Conservation (phyloP, 2,329 filamentous ascomycete genomes). For the Verticillium isaacii region DNA sequence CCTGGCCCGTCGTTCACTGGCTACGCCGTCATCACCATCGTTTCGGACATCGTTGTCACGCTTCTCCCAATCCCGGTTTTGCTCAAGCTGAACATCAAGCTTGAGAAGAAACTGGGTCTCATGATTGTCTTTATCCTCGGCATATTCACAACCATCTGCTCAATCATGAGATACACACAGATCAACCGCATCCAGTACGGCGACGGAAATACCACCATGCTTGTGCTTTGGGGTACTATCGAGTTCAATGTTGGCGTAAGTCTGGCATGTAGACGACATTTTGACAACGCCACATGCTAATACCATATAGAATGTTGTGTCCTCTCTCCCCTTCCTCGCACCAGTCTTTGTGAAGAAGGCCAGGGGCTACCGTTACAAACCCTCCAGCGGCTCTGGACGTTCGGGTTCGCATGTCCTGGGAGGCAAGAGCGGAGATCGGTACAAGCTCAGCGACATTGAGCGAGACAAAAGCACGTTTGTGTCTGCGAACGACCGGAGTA, state of each 20-base stretch:
- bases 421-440: slow-evolving; percentile 22
- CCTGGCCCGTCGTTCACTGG: slow-evolving; percentile 44
- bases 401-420: slow-evolving; percentile 13
- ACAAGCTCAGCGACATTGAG: slow-evolving; percentile 31
- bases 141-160: slow-evolving; percentile 51
- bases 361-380: slow-evolving; percentile 34
- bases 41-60: slow-evolving; percentile 45
- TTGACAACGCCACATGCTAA: neutral
- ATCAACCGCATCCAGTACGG: slow-evolving; percentile 44
- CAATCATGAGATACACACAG: slow-evolving; percentile 45
- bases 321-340: slow-evolving; percentile 39
- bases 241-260: slow-evolving; percentile 54
- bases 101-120: slow-evolving; percentile 43
- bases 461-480: slow-evolving; percentile 23
- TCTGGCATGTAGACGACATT: neutral
- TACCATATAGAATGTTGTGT: slow-evolving; percentile 36
- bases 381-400: slow-evolving; percentile 20
- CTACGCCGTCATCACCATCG: slow-evolving; percentile 46
- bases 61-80: slow-evolving; percentile 46
- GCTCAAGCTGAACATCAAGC: slow-evolving; percentile 40
- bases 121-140: slow-evolving; percentile 48
- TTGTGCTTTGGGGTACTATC: slow-evolving; percentile 52
- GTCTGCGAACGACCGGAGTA: slow-evolving; percentile 16
- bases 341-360: slow-evolving; percentile 38
- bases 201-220: slow-evolving; percentile 51